These are phyloP conservation scores for Leucosporidium yakuticum DNA, from an alignment of 768 basidiomycete species.

Conservation along the genomic window DNA sequence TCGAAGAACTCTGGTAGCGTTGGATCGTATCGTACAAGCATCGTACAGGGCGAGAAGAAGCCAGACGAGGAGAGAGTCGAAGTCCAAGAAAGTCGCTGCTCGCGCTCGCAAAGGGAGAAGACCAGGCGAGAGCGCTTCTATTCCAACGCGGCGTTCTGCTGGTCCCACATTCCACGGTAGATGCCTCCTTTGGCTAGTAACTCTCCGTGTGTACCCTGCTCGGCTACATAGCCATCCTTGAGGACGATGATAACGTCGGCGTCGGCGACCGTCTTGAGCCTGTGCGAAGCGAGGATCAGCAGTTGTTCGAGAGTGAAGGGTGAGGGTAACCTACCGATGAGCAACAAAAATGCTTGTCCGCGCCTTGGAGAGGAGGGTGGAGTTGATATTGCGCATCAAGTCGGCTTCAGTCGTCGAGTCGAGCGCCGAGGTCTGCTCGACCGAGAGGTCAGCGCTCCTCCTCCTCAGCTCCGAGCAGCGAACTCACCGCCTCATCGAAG, in stretches of 20 bases:
- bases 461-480: background rate
- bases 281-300: slow-evolving; percentile 10
- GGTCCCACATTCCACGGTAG: slow-evolving; percentile 39
- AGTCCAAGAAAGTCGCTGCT: no score
- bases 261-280: slow-evolving; percentile 77
- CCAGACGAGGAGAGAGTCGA: no score
- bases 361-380: slow-evolving; percentile 62
- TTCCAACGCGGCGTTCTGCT: slow-evolving; percentile 27
- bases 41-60: no score
- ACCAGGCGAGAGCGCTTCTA: slow-evolving; percentile 1
- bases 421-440: slow-evolving; percentile 76
- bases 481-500: slow-evolving; percentile 91
- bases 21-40: no score
- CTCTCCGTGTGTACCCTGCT: slow-evolving; percentile 89
- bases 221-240: slow-evolving; percentile 79
- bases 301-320: background rate
- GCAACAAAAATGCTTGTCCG: slow-evolving; percentile 97
- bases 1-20: no score
- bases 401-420: slow-evolving; percentile 93
- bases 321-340: slow-evolving; percentile 54
- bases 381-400: slow-evolving; percentile 89
- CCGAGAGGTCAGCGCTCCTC: no score
- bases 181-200: slow-evolving; percentile 56
- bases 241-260: slow-evolving; percentile 88
- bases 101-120: no score